These are phyloP conservation scores for Tillandsia leiboldiana DNA, from an alignment of 176 grass and related monocot species.

Conservation along the genomic window DNA sequence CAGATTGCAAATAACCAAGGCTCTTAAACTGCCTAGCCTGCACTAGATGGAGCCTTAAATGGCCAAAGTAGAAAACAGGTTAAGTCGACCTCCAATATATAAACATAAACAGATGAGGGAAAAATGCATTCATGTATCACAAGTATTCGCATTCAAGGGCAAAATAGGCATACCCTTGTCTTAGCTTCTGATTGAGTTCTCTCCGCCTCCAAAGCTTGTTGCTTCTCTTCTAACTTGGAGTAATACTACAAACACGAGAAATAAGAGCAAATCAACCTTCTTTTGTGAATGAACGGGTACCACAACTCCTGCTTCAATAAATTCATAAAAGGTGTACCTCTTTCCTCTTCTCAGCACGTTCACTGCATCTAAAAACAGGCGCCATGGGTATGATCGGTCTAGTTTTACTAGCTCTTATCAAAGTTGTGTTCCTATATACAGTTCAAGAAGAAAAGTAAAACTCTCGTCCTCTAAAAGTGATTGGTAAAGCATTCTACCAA, in stretches of 20 bases:
- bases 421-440: conserved; percentile 24
- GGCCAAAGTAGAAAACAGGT: conserved; percentile 1
- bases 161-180: conserved; percentile 19
- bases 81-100: neutral
- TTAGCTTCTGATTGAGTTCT: conserved; percentile 36
- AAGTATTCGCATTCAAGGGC: no score
- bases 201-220: conserved; percentile 44
- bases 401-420: conserved; percentile 19
- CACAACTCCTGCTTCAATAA: neutral
- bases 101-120: neutral
- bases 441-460: conserved; percentile 12
- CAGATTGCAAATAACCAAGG: no score
- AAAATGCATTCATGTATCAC: no score
- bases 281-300: neutral
- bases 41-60: neutral
- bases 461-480: neutral
- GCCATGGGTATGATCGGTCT: conserved; percentile 23
- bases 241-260: conserved; percentile 28
- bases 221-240: conserved; percentile 41
- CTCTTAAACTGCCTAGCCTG: neutral
- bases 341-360: conserved; percentile 42
- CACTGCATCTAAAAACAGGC: conserved; percentile 37
- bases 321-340: conserved; percentile 24
- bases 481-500: neutral
- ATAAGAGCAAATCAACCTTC: neutral